These are phyloP conservation scores for Coemansia sp. DNA, from an alignment of 192 early-diverging fungal species.

Conservation along the genomic window DNA sequence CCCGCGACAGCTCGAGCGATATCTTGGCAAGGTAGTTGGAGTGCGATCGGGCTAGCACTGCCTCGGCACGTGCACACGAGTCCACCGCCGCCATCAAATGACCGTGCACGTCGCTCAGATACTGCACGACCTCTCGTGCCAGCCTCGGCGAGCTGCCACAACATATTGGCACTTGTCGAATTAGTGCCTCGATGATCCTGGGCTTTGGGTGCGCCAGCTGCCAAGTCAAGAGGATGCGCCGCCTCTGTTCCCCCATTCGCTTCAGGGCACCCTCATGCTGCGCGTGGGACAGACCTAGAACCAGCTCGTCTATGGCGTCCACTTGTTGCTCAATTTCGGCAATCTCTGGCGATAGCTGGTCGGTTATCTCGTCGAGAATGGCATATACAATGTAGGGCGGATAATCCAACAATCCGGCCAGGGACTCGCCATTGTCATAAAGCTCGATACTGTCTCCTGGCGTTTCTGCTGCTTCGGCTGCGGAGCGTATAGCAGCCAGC, in stretches of 20 bases:
- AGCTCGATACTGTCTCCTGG: neutral
- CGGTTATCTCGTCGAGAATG: conserved; percentile 89
- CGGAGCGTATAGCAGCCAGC: conserved; percentile 29
- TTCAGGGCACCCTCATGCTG: conserved; percentile 78
- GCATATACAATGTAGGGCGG: conserved; percentile 94
- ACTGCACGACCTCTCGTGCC: conserved; percentile 48
- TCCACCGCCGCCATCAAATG: conserved; percentile 36
- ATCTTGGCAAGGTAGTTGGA: conserved; percentile 78
- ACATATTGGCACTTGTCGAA: conserved; percentile 10
- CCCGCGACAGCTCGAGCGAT: conserved; percentile 67
- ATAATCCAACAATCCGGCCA: conserved; percentile 30
- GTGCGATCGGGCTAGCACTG: conserved; percentile 69
- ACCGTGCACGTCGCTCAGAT: conserved; percentile 52
- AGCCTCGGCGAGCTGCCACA: neutral
- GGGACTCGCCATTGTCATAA: conserved; percentile 11
- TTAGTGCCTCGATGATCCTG: conserved; percentile 68
- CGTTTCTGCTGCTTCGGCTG: neutral
- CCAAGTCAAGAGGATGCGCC: conserved; percentile 69
- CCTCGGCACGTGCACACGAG: conserved; percentile 58
- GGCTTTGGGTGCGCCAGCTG: conserved; percentile 69
- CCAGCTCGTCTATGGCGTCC: conserved; percentile 93
- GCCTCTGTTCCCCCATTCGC: conserved; percentile 74
- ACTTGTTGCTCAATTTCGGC: conserved; percentile 90
- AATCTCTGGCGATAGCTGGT: conserved; percentile 85
- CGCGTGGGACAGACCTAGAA: conserved; percentile 85